Evolutionary conservation across 2,329 filamentous ascomycete species (phyloP).

Genomic region (Emmonsiellopsis sp.): DNA sequence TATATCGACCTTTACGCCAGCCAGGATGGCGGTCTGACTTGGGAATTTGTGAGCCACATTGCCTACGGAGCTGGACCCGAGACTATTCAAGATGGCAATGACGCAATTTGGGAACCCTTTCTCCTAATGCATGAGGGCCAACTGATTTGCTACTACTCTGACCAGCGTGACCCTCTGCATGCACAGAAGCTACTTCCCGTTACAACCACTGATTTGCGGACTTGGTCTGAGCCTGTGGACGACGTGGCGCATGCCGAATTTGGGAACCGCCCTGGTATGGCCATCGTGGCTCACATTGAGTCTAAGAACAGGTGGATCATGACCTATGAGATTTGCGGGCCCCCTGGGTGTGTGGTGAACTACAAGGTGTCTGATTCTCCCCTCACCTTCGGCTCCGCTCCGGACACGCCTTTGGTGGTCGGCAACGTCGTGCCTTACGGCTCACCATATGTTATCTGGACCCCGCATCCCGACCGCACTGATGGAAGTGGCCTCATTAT

Average conservation of each 20-base stretch:
- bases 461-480: too few relatives aligned
- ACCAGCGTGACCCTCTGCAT: conserved; percentile 56
- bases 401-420: too few relatives aligned
- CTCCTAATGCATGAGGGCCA: conserved; percentile 49
- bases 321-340: too few relatives aligned
- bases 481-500: too few relatives aligned
- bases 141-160: conserved; percentile 61
- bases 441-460: too few relatives aligned
- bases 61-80: conserved; percentile 52
- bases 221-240: conserved; percentile 50
- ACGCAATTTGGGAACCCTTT: conserved; percentile 66
- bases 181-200: conserved; percentile 63
- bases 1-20: conserved; percentile 62
- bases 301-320: too few relatives aligned
- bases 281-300: conserved; percentile 41
- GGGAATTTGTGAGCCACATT: conserved; percentile 59
- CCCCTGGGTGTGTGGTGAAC: too few relatives aligned
- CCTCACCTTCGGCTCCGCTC: too few relatives aligned
- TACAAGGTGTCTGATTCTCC: too few relatives aligned
- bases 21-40: conserved; percentile 50
- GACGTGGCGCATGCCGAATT: conserved; percentile 51
- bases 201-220: conserved; percentile 47
- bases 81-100: conserved; percentile 51
- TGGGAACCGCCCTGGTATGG: conserved; percentile 59
- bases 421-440: too few relatives aligned